phyloP scores from a whole-genome alignment of 148 eudicot genomes.

The Tetragonia tetragonoides region DNA sequence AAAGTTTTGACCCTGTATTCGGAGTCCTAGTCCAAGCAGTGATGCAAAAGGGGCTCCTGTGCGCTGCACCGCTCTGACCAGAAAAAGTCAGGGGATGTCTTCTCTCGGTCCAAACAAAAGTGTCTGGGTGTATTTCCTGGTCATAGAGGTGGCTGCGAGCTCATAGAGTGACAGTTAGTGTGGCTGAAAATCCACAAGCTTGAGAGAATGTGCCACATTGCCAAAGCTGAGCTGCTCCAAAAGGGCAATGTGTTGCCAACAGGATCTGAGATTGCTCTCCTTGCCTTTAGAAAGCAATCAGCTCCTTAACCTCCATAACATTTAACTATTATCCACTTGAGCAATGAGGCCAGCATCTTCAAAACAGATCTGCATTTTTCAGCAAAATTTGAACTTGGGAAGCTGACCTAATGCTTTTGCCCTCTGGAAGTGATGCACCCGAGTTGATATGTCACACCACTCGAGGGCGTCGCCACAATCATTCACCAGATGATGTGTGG shows the following conservation, averaged over 20 bases:
- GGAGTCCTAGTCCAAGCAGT: neutral
- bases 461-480: neutral
- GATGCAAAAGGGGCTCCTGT: neutral
- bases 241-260: neutral
- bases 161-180: neutral
- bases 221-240: neutral
- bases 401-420: neutral
- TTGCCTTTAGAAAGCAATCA: conserved; percentile 10
- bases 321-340: conserved; percentile 7
- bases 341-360: conserved; percentile 10
- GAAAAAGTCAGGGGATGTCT: neutral
- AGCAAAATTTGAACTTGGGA: conserved; percentile 2
- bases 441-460: neutral
- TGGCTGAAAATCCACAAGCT: neutral
- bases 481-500: conserved; percentile 1
- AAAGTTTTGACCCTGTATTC: neutral
- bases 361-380: neutral
- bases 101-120: neutral
- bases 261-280: neutral
- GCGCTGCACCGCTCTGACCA: neutral
- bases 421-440: neutral
- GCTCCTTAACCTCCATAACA: neutral
- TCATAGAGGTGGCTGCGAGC: neutral
- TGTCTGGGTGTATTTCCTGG: neutral
- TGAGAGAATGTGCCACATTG: neutral